Conservation (phyloP, 805 yeast species). For the Kockiozyma suomiensis region DNA sequence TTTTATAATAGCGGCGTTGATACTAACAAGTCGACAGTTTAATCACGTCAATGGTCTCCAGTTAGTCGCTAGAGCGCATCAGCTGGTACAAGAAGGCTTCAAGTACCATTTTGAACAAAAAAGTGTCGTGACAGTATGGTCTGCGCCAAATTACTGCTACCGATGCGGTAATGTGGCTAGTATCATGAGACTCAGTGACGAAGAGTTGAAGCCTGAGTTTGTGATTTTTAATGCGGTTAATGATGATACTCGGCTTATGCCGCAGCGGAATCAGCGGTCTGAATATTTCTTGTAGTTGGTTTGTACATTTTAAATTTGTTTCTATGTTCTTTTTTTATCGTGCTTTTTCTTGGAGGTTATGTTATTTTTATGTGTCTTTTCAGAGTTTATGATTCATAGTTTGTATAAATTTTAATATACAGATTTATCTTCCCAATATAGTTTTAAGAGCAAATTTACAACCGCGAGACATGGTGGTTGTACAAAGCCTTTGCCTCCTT, state of each 20-base stretch:
- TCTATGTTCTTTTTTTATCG: background rate
- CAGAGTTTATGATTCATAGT: background rate
- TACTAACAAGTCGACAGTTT: slow-evolving; percentile 48
- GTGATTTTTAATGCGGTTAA: slow-evolving; percentile 95
- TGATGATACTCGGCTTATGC: slow-evolving; percentile 52
- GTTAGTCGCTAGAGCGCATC: slow-evolving; percentile 95
- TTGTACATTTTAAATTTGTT: background rate
- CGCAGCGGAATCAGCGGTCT: slow-evolving; percentile 45
- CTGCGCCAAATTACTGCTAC: slow-evolving; percentile 96
- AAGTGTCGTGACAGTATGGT: slow-evolving; percentile 97
- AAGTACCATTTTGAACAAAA: slow-evolving; percentile 94
- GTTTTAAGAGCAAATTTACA: background rate
- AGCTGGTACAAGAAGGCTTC: slow-evolving; percentile 97
- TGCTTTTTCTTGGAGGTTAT: background rate
- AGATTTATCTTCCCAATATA: background rate
- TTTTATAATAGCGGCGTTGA: too few species aligned
- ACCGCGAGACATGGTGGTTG: slow-evolving; percentile 78
- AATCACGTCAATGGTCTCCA: slow-evolving; percentile 89
- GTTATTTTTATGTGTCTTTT: background rate
- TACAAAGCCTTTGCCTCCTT: slow-evolving; percentile 79
- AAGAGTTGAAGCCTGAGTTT: slow-evolving; percentile 75
- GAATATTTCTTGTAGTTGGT: slow-evolving; percentile 43
- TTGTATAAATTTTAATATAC: background rate
- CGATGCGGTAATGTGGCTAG: slow-evolving; percentile 98
- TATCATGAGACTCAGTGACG: slow-evolving; percentile 93